These are phyloP conservation scores for Fusarium nygamai DNA, from an alignment of 2,329 filamentous ascomycete genomes.

Conservation along the genomic window DNA sequence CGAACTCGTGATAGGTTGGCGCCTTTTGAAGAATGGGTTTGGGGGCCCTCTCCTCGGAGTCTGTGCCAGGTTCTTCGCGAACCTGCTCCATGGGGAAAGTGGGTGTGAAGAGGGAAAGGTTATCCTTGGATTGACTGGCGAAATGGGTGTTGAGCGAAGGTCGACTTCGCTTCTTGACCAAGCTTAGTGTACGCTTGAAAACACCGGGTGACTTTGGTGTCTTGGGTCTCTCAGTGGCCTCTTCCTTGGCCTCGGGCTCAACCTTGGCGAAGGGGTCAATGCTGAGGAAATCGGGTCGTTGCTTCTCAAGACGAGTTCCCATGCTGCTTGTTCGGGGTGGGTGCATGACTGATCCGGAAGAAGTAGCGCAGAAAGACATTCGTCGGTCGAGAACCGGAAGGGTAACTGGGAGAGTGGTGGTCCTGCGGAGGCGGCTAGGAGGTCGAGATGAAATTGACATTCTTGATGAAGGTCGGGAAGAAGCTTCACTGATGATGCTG, in stretches of 20 bases:
- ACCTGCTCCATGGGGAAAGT: constrained; percentile 49
- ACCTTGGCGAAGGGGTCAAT: constrained; percentile 62
- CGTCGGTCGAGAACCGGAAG: constrained; percentile 47
- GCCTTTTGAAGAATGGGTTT: constrained; percentile 37
- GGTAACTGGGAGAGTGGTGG: constrained; percentile 48
- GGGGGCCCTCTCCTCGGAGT: constrained; percentile 34
- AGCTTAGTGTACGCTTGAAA: constrained; percentile 63
- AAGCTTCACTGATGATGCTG: constrained; percentile 45
- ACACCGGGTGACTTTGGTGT: constrained; percentile 56
- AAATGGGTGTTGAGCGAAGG: constrained; percentile 55
- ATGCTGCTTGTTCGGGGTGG: constrained; percentile 58
- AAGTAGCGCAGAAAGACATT: constrained; percentile 48
- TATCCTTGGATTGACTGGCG: constrained; percentile 50
- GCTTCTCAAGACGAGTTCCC: constrained; percentile 49
- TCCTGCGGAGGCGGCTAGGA: constrained; percentile 43
- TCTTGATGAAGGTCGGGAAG: constrained; percentile 40
- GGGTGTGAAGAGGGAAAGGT: constrained; percentile 40
- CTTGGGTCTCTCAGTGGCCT: constrained; percentile 47
- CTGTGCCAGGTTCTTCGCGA: constrained; percentile 44
- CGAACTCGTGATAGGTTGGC: constrained; percentile 61
- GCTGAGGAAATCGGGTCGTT: constrained; percentile 60
- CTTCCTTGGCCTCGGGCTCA: constrained; percentile 41
- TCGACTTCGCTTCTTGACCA: constrained; percentile 65
- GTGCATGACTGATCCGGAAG: constrained; percentile 48
- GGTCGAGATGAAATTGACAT: constrained; percentile 31